These are phyloP conservation scores for Monilinia fructigena DNA, from an alignment of 2,329 filamentous ascomycete species.

Conservation along the genomic window DNA sequence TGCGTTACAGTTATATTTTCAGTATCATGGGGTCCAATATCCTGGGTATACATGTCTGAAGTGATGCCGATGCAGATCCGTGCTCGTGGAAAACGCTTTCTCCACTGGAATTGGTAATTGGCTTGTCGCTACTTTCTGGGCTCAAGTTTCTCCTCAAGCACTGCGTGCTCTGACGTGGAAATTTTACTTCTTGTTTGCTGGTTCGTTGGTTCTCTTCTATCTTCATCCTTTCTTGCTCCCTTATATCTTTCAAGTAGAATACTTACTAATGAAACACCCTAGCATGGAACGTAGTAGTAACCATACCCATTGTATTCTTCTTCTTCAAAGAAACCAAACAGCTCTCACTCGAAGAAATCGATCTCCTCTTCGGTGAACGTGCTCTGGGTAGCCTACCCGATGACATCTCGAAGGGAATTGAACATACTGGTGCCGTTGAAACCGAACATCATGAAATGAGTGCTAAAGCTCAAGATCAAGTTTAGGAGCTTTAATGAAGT, in stretches of 20 bases:
- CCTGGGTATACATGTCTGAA: conserved; percentile 65
- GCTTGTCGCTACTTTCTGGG: conserved; percentile 58
- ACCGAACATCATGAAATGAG: conserved; percentile 22
- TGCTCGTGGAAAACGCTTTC: conserved; percentile 55
- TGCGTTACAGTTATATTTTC: conserved; percentile 59
- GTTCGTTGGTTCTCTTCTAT: conserved; percentile 15
- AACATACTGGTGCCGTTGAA: not conserved
- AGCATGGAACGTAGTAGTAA: conserved; percentile 39
- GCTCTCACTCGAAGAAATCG: conserved; percentile 39
- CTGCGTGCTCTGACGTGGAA: conserved; percentile 50
- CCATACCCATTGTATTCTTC: conserved; percentile 40
- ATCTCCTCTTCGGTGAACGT: conserved; percentile 40
- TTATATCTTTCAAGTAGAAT: not conserved
- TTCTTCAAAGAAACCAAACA: conserved; percentile 40
- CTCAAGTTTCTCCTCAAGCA: conserved; percentile 56
- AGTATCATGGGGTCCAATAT: conserved; percentile 58
- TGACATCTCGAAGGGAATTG: conserved; percentile 41
- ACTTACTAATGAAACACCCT: not conserved
- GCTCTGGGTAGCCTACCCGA: conserved; percentile 48
- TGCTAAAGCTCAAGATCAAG: conserved; percentile 15
- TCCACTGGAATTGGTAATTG: conserved; percentile 59
- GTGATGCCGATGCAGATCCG: conserved; percentile 67
- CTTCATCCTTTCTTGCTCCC: not conserved
- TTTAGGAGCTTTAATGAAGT: not conserved
- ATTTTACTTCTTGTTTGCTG: conserved; percentile 58